Conservation (phyloP, 257 asterid species). For the Ballota nigra region DNA sequence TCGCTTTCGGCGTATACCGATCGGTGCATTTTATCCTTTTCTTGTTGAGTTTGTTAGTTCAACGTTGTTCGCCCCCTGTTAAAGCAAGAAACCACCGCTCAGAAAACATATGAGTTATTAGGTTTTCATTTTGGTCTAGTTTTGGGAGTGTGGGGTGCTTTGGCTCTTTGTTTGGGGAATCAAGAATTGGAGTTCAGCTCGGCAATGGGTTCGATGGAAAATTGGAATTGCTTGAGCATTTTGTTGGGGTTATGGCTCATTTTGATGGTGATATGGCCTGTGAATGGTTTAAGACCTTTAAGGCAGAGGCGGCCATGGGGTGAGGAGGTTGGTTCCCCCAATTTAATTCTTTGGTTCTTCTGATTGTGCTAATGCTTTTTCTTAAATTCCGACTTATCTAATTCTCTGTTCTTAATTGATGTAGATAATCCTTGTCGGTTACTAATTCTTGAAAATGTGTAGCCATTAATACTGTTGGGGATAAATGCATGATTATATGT, state of each 20-base stretch:
- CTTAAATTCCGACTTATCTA: conserved; percentile 2
- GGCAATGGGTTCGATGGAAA: conserved; percentile 48
- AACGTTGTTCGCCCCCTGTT: conserved; percentile 46
- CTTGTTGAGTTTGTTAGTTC: conserved; percentile 65
- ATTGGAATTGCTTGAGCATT: conserved; percentile 32
- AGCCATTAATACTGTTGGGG: background rate
- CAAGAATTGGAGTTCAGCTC: conserved; percentile 48
- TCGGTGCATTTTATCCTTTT: conserved; percentile 48
- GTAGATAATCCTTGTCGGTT: background rate
- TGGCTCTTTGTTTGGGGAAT: conserved; percentile 32
- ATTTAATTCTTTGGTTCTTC: background rate
- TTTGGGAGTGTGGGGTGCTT: conserved; percentile 35
- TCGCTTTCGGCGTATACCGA: conserved; percentile 52
- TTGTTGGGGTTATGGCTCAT: conserved; percentile 53
- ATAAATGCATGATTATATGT: background rate
- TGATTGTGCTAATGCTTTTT: conserved; percentile 12
- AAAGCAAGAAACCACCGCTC: conserved; percentile 55
- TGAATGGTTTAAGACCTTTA: conserved; percentile 71
- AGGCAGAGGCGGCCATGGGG: conserved; percentile 92
- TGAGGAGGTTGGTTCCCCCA: conserved; percentile 72
- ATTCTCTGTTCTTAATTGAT: conserved; percentile 4
- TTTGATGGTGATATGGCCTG: conserved; percentile 43
- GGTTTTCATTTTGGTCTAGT: conserved; percentile 1
- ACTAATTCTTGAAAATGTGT: conserved; percentile 12
- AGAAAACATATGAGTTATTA: conserved; percentile 7